These are phyloP conservation scores for Ophiocordyceps robertsii DNA, from an alignment of 2,329 filamentous ascomycete species.

Conservation along the genomic window DNA sequence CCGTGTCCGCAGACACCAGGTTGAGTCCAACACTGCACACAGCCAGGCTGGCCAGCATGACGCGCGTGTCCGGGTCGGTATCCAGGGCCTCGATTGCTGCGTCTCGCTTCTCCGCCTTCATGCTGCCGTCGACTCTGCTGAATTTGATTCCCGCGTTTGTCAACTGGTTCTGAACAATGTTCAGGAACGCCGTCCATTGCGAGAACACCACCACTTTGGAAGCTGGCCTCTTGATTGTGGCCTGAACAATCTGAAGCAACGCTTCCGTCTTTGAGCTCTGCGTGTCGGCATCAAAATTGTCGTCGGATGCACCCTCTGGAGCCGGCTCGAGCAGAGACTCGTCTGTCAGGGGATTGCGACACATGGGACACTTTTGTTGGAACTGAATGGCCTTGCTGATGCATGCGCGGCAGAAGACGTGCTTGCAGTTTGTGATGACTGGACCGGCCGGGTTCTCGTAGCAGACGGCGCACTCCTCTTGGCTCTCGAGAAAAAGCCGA, in stretches of 20 bases:
- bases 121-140: conserved; percentile 67
- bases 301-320: conserved; percentile 33
- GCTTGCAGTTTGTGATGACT: conserved; percentile 75
- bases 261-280: conserved; percentile 76
- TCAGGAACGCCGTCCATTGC: conserved; percentile 65
- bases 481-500: conserved; percentile 62
- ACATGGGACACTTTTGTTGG: conserved; percentile 76
- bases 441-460: conserved; percentile 58
- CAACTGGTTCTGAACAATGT: conserved; percentile 58
- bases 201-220: conserved; percentile 65
- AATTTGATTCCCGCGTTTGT: conserved; percentile 45
- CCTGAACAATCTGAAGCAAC: conserved; percentile 60
- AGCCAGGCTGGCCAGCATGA: conserved; percentile 69
- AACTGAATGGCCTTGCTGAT: conserved; percentile 61
- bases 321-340: conserved; percentile 51
- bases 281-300: conserved; percentile 45
- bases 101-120: conserved; percentile 60
- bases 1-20: conserved; percentile 73
- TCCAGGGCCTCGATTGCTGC: conserved; percentile 54
- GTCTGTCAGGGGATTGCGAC: conserved; percentile 53
- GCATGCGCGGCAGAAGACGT: conserved; percentile 63
- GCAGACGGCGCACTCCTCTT: conserved; percentile 76
- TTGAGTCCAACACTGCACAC: conserved; percentile 82
- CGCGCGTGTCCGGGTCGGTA: conserved; percentile 49
- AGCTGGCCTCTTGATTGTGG: conserved; percentile 46